A percentile compares a stretch with the other conserved stretches of the same genome.
phyloP scores from a whole-genome alignment of 2,329 filamentous ascomycete species.

The Fusarium beomiforme region DNA sequence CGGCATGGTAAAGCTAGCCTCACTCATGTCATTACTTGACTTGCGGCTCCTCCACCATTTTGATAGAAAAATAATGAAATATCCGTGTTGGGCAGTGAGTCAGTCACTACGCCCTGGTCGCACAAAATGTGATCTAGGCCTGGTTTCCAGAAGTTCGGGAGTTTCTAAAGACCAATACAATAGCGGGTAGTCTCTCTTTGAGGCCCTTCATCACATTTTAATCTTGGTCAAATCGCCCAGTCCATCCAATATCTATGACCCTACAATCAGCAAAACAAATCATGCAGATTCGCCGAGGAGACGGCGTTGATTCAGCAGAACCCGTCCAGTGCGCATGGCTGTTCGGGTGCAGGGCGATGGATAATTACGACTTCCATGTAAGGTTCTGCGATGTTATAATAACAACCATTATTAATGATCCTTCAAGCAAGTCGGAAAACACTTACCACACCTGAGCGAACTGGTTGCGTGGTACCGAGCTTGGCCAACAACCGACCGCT shows the following conservation, averaged over 20 bases:
- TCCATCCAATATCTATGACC: conserved; percentile 6
- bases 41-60: not conserved
- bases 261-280: not conserved
- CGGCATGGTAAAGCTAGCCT: not conserved
- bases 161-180: conserved; percentile 7
- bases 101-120: not conserved
- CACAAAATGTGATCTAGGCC: not conserved
- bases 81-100: not conserved
- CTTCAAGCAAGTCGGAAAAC: not conserved
- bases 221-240: not conserved
- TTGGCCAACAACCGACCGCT: conserved; percentile 31
- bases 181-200: conserved; percentile 8
- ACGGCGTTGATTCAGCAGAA: not conserved
- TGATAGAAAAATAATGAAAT: not conserved
- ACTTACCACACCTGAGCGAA: conserved; percentile 18
- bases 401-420: not conserved
- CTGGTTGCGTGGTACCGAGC: conserved; percentile 14
- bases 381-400: not conserved
- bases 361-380: not conserved
- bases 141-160: not conserved
- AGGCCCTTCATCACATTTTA: conserved; percentile 22
- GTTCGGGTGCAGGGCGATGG: not conserved
- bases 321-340: not conserved
- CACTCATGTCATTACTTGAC: not conserved
- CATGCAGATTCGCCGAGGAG: not conserved